Conservation (phyloP, 2,329 filamentous ascomycete species). For the Chrysoporthe austroafricana region DNA sequence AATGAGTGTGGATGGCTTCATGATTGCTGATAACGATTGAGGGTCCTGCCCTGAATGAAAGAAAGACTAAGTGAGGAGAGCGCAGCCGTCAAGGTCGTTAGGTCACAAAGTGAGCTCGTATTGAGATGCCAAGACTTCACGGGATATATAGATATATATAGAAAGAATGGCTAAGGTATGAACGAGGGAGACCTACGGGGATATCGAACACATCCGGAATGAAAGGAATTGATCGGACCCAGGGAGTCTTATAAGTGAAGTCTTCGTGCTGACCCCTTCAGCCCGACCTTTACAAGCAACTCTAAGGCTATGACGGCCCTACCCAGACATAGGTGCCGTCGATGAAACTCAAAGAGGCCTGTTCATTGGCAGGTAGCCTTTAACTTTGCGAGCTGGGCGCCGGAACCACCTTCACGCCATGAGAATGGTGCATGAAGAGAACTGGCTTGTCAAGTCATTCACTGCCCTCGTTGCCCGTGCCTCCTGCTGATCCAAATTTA, state of each 20-base stretch:
- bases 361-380: not conserved
- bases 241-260: constrained; percentile 13
- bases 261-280: not conserved
- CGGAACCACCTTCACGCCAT: not conserved
- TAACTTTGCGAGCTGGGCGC: not conserved
- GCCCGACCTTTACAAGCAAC: not conserved
- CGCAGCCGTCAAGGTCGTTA: constrained; percentile 3
- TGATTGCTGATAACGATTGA: constrained; percentile 22
- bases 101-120: not conserved
- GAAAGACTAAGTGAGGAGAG: constrained; percentile 16
- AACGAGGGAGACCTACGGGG: not conserved
- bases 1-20: constrained; percentile 24
- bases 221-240: not conserved
- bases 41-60: not conserved
- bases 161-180: constrained; percentile 15
- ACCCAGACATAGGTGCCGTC: constrained; percentile 12
- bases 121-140: not conserved
- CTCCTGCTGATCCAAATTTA: not conserved
- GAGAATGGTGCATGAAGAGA: not conserved
- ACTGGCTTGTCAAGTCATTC: not conserved
- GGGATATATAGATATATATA: not conserved
- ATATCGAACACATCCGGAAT: not conserved
- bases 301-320: not conserved
- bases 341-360: constrained; percentile 18
- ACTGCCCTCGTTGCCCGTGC: not conserved